These are phyloP conservation scores for Babesia divergens DNA, from an alignment of 169 alveolate species.

Conservation along the genomic window DNA sequence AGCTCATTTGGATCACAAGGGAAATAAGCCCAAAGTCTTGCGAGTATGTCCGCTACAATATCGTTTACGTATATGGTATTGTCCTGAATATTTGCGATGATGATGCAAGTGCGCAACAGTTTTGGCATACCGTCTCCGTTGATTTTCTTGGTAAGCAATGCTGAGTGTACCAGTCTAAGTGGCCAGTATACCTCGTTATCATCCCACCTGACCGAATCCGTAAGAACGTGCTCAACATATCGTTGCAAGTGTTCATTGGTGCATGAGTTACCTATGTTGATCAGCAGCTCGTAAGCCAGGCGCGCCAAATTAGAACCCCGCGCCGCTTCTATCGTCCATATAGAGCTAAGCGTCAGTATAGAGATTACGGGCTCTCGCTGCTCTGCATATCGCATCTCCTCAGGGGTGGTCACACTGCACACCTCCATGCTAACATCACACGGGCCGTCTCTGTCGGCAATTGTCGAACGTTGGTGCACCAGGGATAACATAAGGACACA, in stretches of 20 bases:
- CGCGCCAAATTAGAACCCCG: slow-evolving; percentile 5
- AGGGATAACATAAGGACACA: background rate
- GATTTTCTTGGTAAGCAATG: background rate
- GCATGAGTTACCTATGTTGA: background rate
- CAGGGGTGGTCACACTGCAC: background rate
- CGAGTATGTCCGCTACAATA: background rate
- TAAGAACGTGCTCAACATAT: background rate
- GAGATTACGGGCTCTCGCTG: background rate
- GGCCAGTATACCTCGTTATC: slow-evolving; percentile 13
- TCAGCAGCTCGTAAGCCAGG: slow-evolving; percentile 28
- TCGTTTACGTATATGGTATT: slow-evolving; percentile 27
- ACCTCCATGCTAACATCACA: background rate
- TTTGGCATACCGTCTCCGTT: background rate
- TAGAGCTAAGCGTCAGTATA: background rate
- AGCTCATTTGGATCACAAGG: background rate
- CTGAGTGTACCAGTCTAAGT: slow-evolving; percentile 3
- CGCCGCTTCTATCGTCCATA: slow-evolving; percentile 36
- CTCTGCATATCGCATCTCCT: background rate
- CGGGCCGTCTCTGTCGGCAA: background rate
- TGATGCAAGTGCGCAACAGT: background rate
- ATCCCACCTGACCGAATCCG: background rate
- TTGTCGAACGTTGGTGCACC: background rate
- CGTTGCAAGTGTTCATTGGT: background rate
- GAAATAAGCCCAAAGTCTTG: slow-evolving; percentile 10
- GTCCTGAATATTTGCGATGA: background rate